phyloP scores from a whole-genome alignment of 2,329 filamentous ascomycete genomes.

The Xylariaceae sp. region DNA sequence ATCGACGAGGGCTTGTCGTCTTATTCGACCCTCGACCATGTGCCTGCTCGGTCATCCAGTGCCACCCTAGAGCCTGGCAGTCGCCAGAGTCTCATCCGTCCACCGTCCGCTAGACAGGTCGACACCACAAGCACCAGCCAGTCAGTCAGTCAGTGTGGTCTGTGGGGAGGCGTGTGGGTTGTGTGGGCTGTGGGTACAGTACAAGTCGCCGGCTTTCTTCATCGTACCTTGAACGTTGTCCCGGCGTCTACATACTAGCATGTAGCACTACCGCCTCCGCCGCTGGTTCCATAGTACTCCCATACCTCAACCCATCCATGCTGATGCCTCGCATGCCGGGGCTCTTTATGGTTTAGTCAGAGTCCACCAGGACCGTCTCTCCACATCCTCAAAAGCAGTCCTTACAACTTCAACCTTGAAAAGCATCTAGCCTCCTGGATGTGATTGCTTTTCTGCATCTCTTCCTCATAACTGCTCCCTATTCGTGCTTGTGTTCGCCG shows the following conservation, averaged over 20 bases:
- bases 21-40: constrained; percentile 31
- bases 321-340: constrained; percentile 33
- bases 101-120: constrained; percentile 13
- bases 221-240: constrained; percentile 25
- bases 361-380: constrained; percentile 30
- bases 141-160: constrained; percentile 19
- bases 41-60: constrained; percentile 21
- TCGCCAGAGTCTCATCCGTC: constrained; percentile 14
- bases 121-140: constrained; percentile 24
- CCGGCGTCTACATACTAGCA: constrained; percentile 27
- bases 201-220: constrained; percentile 15
- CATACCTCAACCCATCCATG: too few relatives aligned
- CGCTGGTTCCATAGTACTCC: too few relatives aligned
- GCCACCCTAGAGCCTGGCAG: constrained; percentile 20
- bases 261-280: too few relatives aligned
- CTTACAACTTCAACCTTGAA: constrained; percentile 27
- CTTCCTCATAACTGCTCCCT: constrained; percentile 4
- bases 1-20: constrained; percentile 16
- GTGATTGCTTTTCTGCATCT: constrained; percentile 8
- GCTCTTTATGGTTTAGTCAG: constrained; percentile 35
- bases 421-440: constrained; percentile 25
- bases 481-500: not conserved
- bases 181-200: too few relatives aligned
- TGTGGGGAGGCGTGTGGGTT: constrained; percentile 23
- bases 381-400: constrained; percentile 28